A percentile compares a stretch with the other conserved stretches of the same genome.
Conservation (phyloP, 2,329 filamentous ascomycete species). For the Hypoxylon sp. region DNA sequence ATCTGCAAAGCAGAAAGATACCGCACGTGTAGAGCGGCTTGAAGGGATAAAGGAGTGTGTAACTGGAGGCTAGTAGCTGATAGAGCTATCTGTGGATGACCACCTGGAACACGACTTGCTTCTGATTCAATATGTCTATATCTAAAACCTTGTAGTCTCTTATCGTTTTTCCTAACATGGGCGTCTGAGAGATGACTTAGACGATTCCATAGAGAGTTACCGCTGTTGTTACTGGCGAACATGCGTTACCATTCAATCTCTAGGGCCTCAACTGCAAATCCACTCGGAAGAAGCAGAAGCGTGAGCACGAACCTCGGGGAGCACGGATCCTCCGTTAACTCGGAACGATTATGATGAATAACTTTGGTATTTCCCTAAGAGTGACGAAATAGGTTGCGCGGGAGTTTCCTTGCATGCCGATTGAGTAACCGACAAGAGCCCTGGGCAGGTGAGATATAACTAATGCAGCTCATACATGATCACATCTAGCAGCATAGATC, state of each 20-base stretch:
- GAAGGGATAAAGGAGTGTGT: background rate
- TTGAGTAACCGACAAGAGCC: conserved; percentile 65
- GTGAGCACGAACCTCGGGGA: conserved; percentile 57
- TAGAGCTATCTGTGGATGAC: background rate
- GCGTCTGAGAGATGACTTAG: no score
- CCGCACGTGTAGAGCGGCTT: background rate
- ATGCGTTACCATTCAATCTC: no score
- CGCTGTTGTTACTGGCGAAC: no score
- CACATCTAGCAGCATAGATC: conserved; percentile 88
- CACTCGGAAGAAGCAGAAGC: background rate
- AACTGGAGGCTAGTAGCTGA: background rate
- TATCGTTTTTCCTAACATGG: conserved; percentile 77
- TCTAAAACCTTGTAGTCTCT: conserved; percentile 72
- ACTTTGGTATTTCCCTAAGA: conserved; percentile 81
- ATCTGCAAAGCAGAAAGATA: background rate
- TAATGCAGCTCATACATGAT: conserved; percentile 94
- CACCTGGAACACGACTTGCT: background rate
- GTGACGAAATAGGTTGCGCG: conserved; percentile 79
- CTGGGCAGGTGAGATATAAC: conserved; percentile 70
- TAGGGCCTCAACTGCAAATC: background rate
- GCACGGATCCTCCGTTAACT: conserved; percentile 68
- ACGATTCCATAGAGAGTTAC: no score
- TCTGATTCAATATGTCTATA: conserved; percentile 73
- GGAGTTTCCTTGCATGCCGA: conserved; percentile 81
- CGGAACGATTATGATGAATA: conserved; percentile 76